Evolutionary conservation across 2,329 filamentous ascomycete species (phyloP), one percentile per base, ranked within the genome.

Genomic region (Pestalotiopsis fici): DNA sequence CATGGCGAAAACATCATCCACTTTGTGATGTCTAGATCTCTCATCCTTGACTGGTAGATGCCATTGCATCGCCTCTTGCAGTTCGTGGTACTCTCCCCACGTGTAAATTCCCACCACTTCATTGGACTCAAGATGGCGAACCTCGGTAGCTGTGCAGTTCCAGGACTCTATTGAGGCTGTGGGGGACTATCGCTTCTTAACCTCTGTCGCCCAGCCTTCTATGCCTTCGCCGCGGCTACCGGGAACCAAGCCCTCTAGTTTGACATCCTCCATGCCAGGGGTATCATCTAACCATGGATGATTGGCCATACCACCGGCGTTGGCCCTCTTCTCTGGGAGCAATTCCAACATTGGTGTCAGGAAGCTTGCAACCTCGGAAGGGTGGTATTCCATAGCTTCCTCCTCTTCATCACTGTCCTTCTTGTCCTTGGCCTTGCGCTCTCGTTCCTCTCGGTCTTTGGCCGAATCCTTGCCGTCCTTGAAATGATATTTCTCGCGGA

Each of bases 401-500:
- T 76, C 76, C 4, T 74, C 73, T 13, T 77, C 75, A 59, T 77
- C 75, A 39, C 77, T 76, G 65, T 77, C 76, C 59, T 75, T 74
- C 28, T 67, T 67, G 31, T 61, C 67, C 68, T 76, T 77, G 7
- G 75, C 73, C 61, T 70, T 88, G 60, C 88, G 88, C 59, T 77
- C 76, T 59, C 73, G 76, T 65, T 77, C 75, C 69, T 78, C 77
- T 7, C 70, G 70, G 59, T 78, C 75, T 56, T 75, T 74, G 2
- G 73, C 86, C 59, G 89, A 88, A 61, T 89, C 90, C 73, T 98
- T 94, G 64, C 96, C 81, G 70, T 93, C 89, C 71, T 89, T 90
- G 81, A 97, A 98, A 79, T 98, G 96, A 77, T 99, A 99, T 78
- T 99, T 99, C 80, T 99, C 96, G 69, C 92, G 89, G 37, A 99